Evolutionary conservation across 169 alveolate species (phyloP).

Genomic region (Plasmodium chabaudi): DNA sequence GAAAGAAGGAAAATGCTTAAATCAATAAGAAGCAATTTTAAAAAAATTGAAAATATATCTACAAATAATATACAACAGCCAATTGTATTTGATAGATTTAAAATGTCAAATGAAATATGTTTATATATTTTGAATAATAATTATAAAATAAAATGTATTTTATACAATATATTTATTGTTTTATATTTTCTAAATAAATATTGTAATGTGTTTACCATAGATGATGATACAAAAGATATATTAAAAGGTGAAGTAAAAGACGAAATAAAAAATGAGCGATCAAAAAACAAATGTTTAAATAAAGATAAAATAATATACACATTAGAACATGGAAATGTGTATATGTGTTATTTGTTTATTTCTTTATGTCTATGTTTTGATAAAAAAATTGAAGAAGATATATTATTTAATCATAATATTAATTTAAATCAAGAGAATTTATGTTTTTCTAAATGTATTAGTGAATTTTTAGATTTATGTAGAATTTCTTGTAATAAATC

Average conservation of each 20-base stretch:
- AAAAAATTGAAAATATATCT: slow-evolving; percentile 37
- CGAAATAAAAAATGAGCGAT: slow-evolving; percentile 1
- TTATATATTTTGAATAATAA: slow-evolving; percentile 52
- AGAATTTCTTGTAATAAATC: slow-evolving; percentile 36
- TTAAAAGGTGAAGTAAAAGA: slow-evolving; percentile 8
- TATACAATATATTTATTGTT: slow-evolving; percentile 55
- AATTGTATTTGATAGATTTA: slow-evolving; percentile 43
- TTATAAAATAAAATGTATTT: slow-evolving; percentile 65
- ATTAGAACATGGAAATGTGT: slow-evolving; percentile 22
- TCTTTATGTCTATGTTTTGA: slow-evolving; percentile 64
- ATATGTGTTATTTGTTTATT: slow-evolving; percentile 40
- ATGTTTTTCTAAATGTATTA: slow-evolving; percentile 24
- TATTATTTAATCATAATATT: slow-evolving; percentile 34
- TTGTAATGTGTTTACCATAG: background rate
- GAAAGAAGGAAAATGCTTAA: slow-evolving; percentile 29
- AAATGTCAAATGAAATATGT: slow-evolving; percentile 54
- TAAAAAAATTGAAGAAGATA: slow-evolving; percentile 43
- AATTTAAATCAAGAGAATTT: slow-evolving; percentile 43
- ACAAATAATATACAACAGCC: slow-evolving; percentile 31
- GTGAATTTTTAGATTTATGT: slow-evolving; percentile 54
- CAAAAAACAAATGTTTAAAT: slow-evolving; percentile 2
- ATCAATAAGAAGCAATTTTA: slow-evolving; percentile 34
- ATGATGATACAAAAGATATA: background rate
- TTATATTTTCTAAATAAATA: slow-evolving; percentile 52
- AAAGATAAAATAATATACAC: slow-evolving; percentile 40